phyloP scores from a whole-genome alignment of 2,329 filamentous ascomycete species.

The Exophiala lecanii-corni region DNA sequence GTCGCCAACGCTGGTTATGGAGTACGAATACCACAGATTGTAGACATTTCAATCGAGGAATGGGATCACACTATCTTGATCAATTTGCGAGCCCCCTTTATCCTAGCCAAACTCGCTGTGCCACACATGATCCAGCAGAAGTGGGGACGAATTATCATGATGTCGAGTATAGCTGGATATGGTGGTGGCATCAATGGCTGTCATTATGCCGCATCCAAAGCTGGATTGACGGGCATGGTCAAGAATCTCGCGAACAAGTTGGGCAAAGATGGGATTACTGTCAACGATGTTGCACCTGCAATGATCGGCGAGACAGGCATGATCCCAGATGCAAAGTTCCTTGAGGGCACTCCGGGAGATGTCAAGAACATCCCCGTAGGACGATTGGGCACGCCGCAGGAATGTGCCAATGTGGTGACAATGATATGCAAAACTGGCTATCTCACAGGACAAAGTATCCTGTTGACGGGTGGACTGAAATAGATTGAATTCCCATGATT shows the following conservation, averaged over 20 bases:
- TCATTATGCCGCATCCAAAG: conserved; percentile 52
- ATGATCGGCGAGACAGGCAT: conserved; percentile 64
- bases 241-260: conserved; percentile 58
- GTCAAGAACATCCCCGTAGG: conserved; percentile 57
- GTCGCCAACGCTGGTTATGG: conserved; percentile 64
- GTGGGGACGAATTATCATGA: conserved; percentile 62
- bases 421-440: conserved; percentile 61
- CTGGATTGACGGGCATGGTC: conserved; percentile 61
- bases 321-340: conserved; percentile 53
- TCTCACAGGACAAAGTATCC: conserved; percentile 53
- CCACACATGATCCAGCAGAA: conserved; percentile 55
- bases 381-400: conserved; percentile 53
- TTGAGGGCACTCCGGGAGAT: conserved; percentile 53
- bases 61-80: conserved; percentile 60
- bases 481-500: too few relatives aligned
- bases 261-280: conserved; percentile 57
- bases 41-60: conserved; percentile 59
- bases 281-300: conserved; percentile 64
- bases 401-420: conserved; percentile 57
- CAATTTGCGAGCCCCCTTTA: conserved; percentile 59
- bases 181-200: conserved; percentile 63
- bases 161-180: conserved; percentile 59
- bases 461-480: conserved; percentile 51
- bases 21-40: conserved; percentile 52
- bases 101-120: conserved; percentile 57